phyloP scores from a whole-genome alignment of 2,329 filamentous ascomycete species.

The Pyrenochaeta sp. region DNA sequence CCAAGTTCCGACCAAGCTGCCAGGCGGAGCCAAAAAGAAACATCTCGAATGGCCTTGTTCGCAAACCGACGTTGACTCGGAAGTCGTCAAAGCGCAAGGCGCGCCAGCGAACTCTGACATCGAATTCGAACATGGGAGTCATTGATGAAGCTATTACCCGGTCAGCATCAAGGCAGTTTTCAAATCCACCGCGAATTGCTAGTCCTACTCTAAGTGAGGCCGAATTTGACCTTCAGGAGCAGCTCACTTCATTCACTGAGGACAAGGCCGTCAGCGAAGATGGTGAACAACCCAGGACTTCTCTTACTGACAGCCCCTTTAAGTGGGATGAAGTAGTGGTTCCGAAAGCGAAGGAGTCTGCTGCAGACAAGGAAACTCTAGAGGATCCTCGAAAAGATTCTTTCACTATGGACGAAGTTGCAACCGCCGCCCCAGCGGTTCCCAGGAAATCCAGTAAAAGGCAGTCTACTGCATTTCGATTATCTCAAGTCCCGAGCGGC shows the following conservation, averaged over 20 bases:
- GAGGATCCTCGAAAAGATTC: slow-evolving; percentile 20
- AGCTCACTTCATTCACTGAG: slow-evolving; percentile 40
- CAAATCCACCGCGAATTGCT: slow-evolving; percentile 11
- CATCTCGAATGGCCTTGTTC: slow-evolving; percentile 13
- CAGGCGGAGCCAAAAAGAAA: slow-evolving; percentile 19
- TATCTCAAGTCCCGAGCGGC: slow-evolving; percentile 32
- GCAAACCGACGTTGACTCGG: slow-evolving; percentile 26
- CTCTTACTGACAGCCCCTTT: slow-evolving; percentile 32
- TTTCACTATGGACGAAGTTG: slow-evolving; percentile 8
- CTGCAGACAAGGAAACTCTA: slow-evolving; percentile 9
- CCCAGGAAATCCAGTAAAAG: slow-evolving; percentile 54
- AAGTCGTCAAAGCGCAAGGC: slow-evolving; percentile 28
- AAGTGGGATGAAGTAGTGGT: slow-evolving; percentile 25
- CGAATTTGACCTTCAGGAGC: slow-evolving; percentile 47
- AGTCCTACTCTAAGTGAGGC: slow-evolving; percentile 59
- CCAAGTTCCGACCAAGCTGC: slow-evolving; percentile 38
- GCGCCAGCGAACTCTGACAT: slow-evolving; percentile 19
- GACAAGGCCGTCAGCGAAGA: slow-evolving; percentile 48
- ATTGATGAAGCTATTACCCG: slow-evolving; percentile 33
- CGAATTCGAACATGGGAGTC: slow-evolving; percentile 25
- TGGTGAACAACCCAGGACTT: slow-evolving; percentile 25
- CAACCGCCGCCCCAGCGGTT: slow-evolving; percentile 40
- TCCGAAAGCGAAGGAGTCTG: slow-evolving; percentile 10
- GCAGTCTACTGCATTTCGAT: slow-evolving; percentile 27
- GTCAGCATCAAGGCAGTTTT: slow-evolving; percentile 23